These are phyloP conservation scores for Paxillus ammoniavirescens DNA, from an alignment of 768 basidiomycete genomes.

Conservation along the genomic window DNA sequence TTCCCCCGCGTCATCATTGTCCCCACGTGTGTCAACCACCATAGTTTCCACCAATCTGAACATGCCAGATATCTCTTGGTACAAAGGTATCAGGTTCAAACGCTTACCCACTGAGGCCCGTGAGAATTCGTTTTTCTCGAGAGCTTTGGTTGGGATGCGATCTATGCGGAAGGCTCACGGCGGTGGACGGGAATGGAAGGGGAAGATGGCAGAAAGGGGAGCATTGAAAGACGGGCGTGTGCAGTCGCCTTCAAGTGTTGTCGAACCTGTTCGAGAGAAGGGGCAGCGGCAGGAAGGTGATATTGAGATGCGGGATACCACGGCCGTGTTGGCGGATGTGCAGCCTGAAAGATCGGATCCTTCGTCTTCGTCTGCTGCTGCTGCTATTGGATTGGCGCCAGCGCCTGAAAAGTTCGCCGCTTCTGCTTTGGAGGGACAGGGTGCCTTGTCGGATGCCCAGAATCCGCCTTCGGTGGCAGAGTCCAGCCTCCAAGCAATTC, in stretches of 20 bases:
- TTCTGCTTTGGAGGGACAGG: too few species aligned
- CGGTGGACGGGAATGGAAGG: not conserved
- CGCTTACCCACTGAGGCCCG: conserved; percentile 7
- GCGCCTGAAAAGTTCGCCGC: too few species aligned
- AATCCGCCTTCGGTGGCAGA: too few species aligned
- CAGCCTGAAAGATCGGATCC: not conserved
- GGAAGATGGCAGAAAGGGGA: not conserved
- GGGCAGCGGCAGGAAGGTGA: not conserved
- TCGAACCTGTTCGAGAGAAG: not conserved
- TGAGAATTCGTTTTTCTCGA: conserved; percentile 25
- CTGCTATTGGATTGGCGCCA: too few species aligned
- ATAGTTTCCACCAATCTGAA: conserved; percentile 1
- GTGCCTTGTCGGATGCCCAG: too few species aligned
- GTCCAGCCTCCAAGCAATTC: too few species aligned
- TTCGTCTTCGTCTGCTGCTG: too few species aligned
- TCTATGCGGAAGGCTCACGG: not conserved
- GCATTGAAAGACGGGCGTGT: not conserved
- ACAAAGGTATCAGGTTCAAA: conserved; percentile 20
- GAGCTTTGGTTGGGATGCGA: conserved; percentile 11
- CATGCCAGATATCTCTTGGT: conserved; percentile 26
- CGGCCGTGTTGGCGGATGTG: not conserved
- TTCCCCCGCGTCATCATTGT: not conserved
- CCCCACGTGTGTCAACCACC: not conserved
- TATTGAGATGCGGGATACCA: conserved; percentile 7
- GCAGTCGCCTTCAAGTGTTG: not conserved